Evolutionary conservation across 352 stramenopile species (phyloP), one percentile per base, ranked within the genome.

Genomic region (Phytophthora boehmeriae): DNA sequence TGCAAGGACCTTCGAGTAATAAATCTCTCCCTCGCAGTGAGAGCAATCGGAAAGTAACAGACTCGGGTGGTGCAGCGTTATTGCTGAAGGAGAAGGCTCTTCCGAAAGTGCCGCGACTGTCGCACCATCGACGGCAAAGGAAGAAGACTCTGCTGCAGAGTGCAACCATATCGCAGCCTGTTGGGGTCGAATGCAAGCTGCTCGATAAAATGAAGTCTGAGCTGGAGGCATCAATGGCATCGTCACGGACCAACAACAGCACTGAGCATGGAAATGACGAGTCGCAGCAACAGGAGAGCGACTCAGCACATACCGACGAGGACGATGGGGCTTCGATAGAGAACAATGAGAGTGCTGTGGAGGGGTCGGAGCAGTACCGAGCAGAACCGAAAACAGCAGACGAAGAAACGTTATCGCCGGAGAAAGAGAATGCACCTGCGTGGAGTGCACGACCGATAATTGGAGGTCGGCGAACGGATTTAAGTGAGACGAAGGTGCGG

Each of bases 401-500:
- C 11, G 27, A 52, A 47, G 53, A 30, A 25, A 25, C 30, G 22
- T 1, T 20, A 30, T 30, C 25, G 10, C 25, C 22, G 25, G 25
- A 30, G n/a, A 30, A 30, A 44, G 48, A 71, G 28, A 48, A 66
- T 35, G 8, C 28, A 16, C 45, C 58, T 4, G 42, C 82, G 2
- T 92, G 83, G 83, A 89, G 78, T 39, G 54, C 66, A 6, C 67
- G 53, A 28, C 77, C 80, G 9, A 67, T 61, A 30, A 82, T 90
- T 36, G 76, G 73, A 4, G 79, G 79, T 2, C 71, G 77, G 9
- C 72, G 72, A 2, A 69, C 82, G 9, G 81, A 92, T 38, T 88
- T 93, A 23, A 88, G 68, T 25, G 81, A 88, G 46, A 90, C 78
- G 3, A 94, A 92, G 54, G 82, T 86, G n/a, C 80, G 84, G 10